These are phyloP conservation scores for Trypethelium eluteriae DNA, from an alignment of 495 filamentous ascomycete species.

Conservation along the genomic window DNA sequence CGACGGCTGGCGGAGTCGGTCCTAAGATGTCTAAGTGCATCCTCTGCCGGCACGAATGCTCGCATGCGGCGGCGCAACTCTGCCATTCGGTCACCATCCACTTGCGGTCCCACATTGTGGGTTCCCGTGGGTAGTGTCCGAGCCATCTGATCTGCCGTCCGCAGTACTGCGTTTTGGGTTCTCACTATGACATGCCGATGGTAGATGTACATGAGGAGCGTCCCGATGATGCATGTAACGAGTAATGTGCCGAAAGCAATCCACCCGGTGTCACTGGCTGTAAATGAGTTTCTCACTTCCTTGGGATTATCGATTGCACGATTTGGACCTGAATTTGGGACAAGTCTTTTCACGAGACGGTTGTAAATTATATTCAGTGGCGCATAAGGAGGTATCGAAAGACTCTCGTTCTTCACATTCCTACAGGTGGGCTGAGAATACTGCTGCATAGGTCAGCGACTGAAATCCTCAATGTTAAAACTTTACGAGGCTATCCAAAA, in stretches of 20 bases:
- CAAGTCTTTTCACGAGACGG: background rate
- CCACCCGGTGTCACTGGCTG: background rate
- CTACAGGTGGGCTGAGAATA: background rate
- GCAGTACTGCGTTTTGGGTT: conserved; percentile 3
- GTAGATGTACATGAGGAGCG: background rate
- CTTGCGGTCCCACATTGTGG: background rate
- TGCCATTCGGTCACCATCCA: background rate
- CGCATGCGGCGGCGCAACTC: conserved; percentile 7
- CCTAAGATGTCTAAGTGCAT: background rate
- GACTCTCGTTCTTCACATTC: background rate
- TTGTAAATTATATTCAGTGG: background rate
- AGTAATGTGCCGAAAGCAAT: background rate
- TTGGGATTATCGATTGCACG: background rate
- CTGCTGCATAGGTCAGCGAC: background rate
- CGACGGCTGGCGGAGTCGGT: background rate
- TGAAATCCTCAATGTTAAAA: background rate
- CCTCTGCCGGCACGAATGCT: conserved; percentile 3
- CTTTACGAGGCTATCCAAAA: background rate
- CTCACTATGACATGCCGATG: background rate
- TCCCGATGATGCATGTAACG: background rate
- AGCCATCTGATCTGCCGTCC: background rate
- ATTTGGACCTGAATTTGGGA: background rate
- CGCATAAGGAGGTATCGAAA: background rate
- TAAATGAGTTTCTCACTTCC: background rate
- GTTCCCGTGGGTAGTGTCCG: background rate